Evolutionary conservation across 2,329 filamentous ascomycete genomes (phyloP).

Genomic region (Tolypocladium ophioglossoides): DNA sequence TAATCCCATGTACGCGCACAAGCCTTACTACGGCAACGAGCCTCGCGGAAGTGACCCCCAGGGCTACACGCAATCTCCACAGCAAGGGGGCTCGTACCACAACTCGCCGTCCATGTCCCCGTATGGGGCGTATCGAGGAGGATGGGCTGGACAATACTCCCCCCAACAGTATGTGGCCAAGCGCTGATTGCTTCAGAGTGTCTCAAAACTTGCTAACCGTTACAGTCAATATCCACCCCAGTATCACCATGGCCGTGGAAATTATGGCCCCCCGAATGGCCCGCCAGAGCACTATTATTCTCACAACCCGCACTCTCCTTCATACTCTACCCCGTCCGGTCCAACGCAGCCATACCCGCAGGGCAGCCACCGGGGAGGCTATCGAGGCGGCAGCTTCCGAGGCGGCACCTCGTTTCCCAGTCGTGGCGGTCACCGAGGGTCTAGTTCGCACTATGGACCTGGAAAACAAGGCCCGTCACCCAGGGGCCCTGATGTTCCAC

Average conservation of each 20-base stretch:
- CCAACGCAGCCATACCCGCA: slow-evolving; percentile 43
- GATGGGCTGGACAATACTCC: slow-evolving; percentile 27
- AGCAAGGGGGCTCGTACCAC: slow-evolving; percentile 31
- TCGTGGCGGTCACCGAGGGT: slow-evolving; percentile 44
- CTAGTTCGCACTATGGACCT: slow-evolving; percentile 61
- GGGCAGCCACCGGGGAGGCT: slow-evolving; percentile 32
- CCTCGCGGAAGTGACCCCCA: slow-evolving; percentile 21
- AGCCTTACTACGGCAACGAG: slow-evolving; percentile 23
- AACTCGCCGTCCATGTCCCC: slow-evolving; percentile 34
- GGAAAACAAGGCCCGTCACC: slow-evolving; percentile 10
- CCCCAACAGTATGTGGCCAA: slow-evolving; percentile 29
- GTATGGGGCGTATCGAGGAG: slow-evolving; percentile 26
- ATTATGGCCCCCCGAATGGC: slow-evolving; percentile 39
- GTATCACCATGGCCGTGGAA: slow-evolving; percentile 39
- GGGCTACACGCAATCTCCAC: slow-evolving; percentile 30
- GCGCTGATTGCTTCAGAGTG: not conserved
- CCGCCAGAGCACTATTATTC: slow-evolving; percentile 45
- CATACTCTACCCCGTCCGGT: slow-evolving; percentile 46
- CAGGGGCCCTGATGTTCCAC: slow-evolving; percentile 6
- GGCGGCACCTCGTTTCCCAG: slow-evolving; percentile 42
- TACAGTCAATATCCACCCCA: slow-evolving; percentile 51
- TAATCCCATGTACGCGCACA: slow-evolving; percentile 25
- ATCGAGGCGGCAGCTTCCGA: slow-evolving; percentile 48
- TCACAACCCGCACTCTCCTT: slow-evolving; percentile 35
- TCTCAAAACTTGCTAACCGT: slow-evolving; percentile 3